Evolutionary conservation across 768 basidiomycete genomes (phyloP).

Genomic region (Lyophyllum decastes): DNA sequence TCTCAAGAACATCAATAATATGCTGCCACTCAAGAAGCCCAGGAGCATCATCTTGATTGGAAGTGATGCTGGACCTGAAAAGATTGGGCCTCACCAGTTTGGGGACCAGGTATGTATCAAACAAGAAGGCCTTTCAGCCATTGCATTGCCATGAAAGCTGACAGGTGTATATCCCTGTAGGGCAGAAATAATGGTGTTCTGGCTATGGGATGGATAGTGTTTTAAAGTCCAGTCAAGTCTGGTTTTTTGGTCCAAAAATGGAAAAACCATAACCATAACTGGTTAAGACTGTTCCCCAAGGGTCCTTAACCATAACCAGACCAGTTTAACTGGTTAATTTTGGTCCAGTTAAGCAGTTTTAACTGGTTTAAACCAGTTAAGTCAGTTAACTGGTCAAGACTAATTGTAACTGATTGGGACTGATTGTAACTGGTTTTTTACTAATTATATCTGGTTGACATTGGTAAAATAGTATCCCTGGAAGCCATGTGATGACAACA

Average conservation of each 20-base stretch:
- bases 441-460: too few species aligned
- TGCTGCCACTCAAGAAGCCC: conserved; percentile 60
- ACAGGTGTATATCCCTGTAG: conserved; percentile 11
- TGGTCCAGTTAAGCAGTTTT: neutral
- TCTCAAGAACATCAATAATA: conserved; percentile 65
- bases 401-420: too few species aligned
- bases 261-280: too few species aligned
- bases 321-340: neutral
- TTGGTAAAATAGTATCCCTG: too few species aligned
- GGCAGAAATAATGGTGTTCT: conserved; percentile 70
- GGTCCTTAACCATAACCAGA: neutral
- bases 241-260: neutral
- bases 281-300: too few species aligned
- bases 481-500: too few species aligned
- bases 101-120: neutral
- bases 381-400: too few species aligned
- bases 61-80: conserved; percentile 60
- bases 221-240: neutral
- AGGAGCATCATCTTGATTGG: conserved; percentile 63
- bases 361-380: too few species aligned
- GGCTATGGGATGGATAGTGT: conserved; percentile 76
- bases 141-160: neutral
- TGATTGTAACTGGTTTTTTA: too few species aligned
- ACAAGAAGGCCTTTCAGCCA: neutral
- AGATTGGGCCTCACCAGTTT: conserved; percentile 71